Evolutionary conservation across 192 early-diverging fungal species (phyloP), one percentile per base, ranked within the genome.

Genomic region (Umbelopsis isabellina): DNA sequence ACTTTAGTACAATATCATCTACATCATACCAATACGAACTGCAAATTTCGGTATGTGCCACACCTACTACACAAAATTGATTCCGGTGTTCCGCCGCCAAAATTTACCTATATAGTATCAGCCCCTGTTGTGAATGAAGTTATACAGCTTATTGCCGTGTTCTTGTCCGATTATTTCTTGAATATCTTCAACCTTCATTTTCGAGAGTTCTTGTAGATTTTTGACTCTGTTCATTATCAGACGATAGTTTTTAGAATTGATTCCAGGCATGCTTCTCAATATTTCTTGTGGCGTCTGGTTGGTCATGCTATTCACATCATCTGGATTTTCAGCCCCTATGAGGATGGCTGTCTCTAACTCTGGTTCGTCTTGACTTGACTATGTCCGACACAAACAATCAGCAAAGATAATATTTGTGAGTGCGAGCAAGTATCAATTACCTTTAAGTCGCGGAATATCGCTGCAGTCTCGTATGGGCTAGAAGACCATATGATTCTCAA

Each of bases 401-500:
- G 12, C 16, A 44, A 27, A 61, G 46, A n/a, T 67, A 0, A 15
- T 22, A 3, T 13, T 23, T 46, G 22, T 0, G 12, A 22, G 6
- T 51, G 51, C 37, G 0, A 18, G 18, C 18, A 15, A 33, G 49
- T 44, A 44, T 30, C 30, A 76, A 79, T 68, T 71, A 85, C 86
- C 83, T 99, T 97, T 64, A 99, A 82, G 77, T 98, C 94, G 47
- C 91, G 84, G 74, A 99, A 97, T 47, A 99, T 93, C 35, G 87
- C 85, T 6, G 93, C 94, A 0, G 95, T 97, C 33, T 90, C 93
- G 66, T 89, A 80, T 3, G 93, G 92, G 75, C 91, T 94, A 22
- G 87, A 81, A 45, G 91, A 93, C 97, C 97, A 99, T 22, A 98
- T 83, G 12, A 95, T 82, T 58, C 87, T 78, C 69, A 99, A 69